Evolutionary conservation across 306 rosid species (phyloP).

Genomic region (Dalbergia oliveri): DNA sequence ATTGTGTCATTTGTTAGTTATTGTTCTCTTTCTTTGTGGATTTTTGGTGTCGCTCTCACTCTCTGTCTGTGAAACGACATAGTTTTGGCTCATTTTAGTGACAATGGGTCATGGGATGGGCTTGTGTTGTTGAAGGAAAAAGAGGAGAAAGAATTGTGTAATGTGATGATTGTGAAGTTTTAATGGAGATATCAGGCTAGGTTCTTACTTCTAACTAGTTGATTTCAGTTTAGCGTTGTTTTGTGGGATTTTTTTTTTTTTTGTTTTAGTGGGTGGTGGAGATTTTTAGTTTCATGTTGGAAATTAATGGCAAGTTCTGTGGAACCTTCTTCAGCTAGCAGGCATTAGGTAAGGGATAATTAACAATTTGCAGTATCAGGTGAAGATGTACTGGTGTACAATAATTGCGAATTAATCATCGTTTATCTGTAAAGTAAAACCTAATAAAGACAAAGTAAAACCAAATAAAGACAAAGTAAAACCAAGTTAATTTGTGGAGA

Average conservation of each 20-base stretch:
- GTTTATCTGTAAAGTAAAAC: slow-evolving; percentile 11
- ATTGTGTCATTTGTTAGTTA: not conserved
- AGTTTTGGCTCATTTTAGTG: not conserved
- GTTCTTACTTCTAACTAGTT: slow-evolving; percentile 30
- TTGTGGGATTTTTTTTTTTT: not conserved
- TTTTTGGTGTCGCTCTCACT: not conserved
- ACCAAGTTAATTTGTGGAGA: not conserved
- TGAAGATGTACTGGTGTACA: slow-evolving; percentile 4
- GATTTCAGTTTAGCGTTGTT: slow-evolving; percentile 9
- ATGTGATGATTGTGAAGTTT: slow-evolving; percentile 13
- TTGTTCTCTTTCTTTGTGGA: slow-evolving; percentile 6
- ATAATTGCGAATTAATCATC: slow-evolving; percentile 31
- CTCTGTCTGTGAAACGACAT: not conserved
- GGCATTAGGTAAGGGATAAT: not conserved
- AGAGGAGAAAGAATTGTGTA: not conserved
- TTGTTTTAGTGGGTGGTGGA: not conserved
- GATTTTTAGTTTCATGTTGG: slow-evolving; percentile 11
- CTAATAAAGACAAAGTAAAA: slow-evolving; percentile 29
- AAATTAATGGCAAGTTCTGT: not conserved
- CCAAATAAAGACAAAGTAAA: too few species aligned
- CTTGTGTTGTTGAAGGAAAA: slow-evolving; percentile 9
- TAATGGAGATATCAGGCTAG: slow-evolving; percentile 47
- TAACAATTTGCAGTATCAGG: not conserved
- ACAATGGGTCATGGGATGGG: not conserved
- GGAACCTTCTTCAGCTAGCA: not conserved